Percentiles rank a stretch among this genome's conserved stretches.
These are phyloP conservation scores for Aspergillus haitiensis DNA, from an alignment of 495 filamentous ascomycete genomes.

Conservation along the genomic window DNA sequence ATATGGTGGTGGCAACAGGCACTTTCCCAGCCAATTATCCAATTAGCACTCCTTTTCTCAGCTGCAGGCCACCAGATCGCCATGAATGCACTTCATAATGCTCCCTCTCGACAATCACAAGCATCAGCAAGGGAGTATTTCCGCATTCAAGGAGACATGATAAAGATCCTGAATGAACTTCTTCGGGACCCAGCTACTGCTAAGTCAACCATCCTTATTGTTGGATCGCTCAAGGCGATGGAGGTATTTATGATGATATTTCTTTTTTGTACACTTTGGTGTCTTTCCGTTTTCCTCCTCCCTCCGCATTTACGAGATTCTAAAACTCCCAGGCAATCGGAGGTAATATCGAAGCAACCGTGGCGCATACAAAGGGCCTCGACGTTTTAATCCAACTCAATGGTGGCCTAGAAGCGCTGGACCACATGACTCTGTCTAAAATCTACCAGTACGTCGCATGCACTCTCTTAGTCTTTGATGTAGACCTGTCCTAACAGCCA, in stretches of 20 bases:
- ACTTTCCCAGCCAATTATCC: constrained; percentile 8
- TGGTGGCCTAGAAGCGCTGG: constrained; percentile 2
- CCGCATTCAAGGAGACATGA: constrained; percentile 6
- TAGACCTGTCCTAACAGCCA: background rate
- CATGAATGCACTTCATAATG: background rate
- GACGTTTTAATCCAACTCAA: constrained; percentile 1
- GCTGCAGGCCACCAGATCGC: constrained; percentile 10
- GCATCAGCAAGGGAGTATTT: background rate
- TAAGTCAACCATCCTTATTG: constrained; percentile 6
- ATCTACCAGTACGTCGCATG: constrained; percentile 1
- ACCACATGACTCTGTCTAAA: constrained; percentile 9
- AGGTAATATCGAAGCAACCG: constrained; percentile 2
- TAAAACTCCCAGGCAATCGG: background rate
- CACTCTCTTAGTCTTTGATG: background rate
- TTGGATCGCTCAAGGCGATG: constrained; percentile 7
- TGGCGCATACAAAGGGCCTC: constrained; percentile 5
- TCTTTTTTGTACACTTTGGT: background rate
- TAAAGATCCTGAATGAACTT: constrained; percentile 2
- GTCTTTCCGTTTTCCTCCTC: background rate
- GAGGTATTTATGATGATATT: constrained; percentile 1
- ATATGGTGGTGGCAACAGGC: constrained; percentile 16
- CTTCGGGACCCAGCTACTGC: constrained; percentile 1
- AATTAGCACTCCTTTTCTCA: constrained; percentile 5
- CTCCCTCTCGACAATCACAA: background rate
- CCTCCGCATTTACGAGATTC: background rate